phyloP scores from a whole-genome alignment of 768 basidiomycete species.

The Phallus indusiatus region DNA sequence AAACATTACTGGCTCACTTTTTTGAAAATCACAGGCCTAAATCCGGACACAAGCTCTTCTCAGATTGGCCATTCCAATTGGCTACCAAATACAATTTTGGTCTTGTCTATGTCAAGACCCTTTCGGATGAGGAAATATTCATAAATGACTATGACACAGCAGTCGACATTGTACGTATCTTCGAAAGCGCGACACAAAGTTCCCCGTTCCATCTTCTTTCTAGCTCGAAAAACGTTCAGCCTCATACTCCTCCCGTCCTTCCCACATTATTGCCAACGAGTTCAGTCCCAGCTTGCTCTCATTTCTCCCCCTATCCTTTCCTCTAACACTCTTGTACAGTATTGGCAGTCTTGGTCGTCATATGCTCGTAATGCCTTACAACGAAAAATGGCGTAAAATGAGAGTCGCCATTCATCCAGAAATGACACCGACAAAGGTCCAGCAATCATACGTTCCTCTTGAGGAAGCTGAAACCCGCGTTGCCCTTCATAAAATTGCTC shows the following conservation, averaged over 20 bases:
- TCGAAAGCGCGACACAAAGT: background rate
- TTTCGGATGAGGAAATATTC: background rate
- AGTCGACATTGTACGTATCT: background rate
- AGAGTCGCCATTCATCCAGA: slow-evolving; percentile 18
- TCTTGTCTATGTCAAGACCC: background rate
- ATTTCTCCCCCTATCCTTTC: background rate
- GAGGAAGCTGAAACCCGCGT: slow-evolving; percentile 40
- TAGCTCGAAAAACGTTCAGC: slow-evolving; percentile 35
- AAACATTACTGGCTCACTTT: background rate
- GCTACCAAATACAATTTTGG: background rate
- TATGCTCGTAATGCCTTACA: slow-evolving; percentile 36
- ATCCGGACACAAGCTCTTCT: background rate
- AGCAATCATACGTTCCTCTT: slow-evolving; percentile 32
- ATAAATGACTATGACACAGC: background rate
- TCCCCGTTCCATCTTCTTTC: background rate
- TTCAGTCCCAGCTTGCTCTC: slow-evolving; percentile 11
- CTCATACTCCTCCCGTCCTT: slow-evolving; percentile 39
- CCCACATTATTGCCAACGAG: slow-evolving; percentile 31
- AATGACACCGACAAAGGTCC: slow-evolving; percentile 15
- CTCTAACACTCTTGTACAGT: slow-evolving; percentile 14
- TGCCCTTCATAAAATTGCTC: slow-evolving; percentile 28
- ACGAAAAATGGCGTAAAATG: slow-evolving; percentile 38
- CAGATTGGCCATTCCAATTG: background rate
- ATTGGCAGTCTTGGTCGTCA: slow-evolving; percentile 38
- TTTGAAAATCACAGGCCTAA: background rate